Evolutionary conservation across 208 protist species (phyloP).

Genomic region (Crithidia fasciculata): DNA sequence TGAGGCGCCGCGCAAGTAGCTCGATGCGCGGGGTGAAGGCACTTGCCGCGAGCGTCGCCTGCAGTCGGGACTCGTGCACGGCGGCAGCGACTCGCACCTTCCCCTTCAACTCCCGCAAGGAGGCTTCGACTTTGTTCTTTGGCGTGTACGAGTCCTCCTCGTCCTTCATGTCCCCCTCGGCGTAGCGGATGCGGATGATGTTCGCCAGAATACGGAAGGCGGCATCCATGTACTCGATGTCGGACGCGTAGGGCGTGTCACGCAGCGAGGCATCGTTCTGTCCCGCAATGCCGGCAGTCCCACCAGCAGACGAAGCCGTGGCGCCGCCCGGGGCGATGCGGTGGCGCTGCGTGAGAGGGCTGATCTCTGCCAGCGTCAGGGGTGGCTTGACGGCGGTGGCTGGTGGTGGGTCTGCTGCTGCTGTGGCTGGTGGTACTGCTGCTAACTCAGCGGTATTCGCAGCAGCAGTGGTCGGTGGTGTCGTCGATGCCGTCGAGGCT

Average conservation of each 20-base stretch:
- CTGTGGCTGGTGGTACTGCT: not conserved
- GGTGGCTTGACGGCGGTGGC: conserved; percentile 2
- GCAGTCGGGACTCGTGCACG: conserved; percentile 70
- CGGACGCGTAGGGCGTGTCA: conserved; percentile 69
- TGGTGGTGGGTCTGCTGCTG: not conserved
- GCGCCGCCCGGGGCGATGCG: not conserved
- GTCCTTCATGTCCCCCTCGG: conserved; percentile 92
- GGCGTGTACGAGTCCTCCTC: conserved; percentile 75
- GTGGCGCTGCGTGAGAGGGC: conserved; percentile 27
- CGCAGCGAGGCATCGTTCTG: conserved; percentile 17
- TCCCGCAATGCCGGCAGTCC: no score
- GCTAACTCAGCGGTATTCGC: no score
- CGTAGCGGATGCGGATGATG: conserved; percentile 82
- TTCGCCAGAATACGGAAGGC: conserved; percentile 88
- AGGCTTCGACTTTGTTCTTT: conserved; percentile 86
- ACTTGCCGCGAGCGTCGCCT: conserved; percentile 56
- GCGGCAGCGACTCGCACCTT: conserved; percentile 72
- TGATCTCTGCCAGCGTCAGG: conserved; percentile 38
- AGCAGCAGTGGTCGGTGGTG: no score
- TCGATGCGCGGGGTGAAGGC: conserved; percentile 89
- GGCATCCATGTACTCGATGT: conserved; percentile 93
- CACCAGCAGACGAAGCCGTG: not conserved
- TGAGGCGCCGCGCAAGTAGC: conserved; percentile 62
- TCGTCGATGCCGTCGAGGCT: no score
- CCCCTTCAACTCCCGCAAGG: conserved; percentile 83